Evolutionary conservation across 148 eudicot species (phyloP), one percentile per base, ranked within the genome.

Genomic region (Chenopodium formosanum): DNA sequence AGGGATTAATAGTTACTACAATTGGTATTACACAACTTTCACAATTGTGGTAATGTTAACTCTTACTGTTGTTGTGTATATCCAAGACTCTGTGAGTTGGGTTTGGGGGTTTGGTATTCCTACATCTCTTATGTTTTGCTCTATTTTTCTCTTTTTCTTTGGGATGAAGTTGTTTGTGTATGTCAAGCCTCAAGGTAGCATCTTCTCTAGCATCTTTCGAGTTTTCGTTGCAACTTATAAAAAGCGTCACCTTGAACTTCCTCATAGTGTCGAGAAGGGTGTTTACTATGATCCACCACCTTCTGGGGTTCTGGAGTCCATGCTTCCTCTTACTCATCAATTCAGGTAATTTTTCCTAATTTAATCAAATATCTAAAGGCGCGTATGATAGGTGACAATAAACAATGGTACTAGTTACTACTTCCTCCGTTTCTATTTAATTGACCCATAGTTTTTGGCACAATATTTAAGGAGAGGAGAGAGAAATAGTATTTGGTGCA

Each of bases 11-110:
- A 93, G 95, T 53, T 93, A 90, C 87, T 93, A 90, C 67, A 93
- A 93, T 70, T 91, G 94, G 97, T 93, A 93, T 67, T 93, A 93
- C 82, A 80, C 91, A 16, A 86, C 94, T 6, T 93, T 93, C 29
- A 88, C 95, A 0, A 23, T 88, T 20, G 91, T 88, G 17, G 29
- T 93, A 40, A 85, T 93, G 76, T 20, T 93, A 23, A 85, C 92
- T 0, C 76, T 91, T 16, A 93, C 97, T 1, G 79, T 91, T 19
- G 85, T 91, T 34, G 97, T 93, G 1, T 93, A 90, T 34, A 86
- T 91, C 10, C 97, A 93, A 77, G 91, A 91, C n/a, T 80, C 86
- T 0, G 85, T 93, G 13, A 92, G 97, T 62, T 93, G 97, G 97
- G 82, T 85, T 8, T 63, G 80, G 80, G 95, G 97, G 3, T 90